Conservation (phyloP, 2,329 filamentous ascomycete species). For the Aspergillus awamori region DNA sequence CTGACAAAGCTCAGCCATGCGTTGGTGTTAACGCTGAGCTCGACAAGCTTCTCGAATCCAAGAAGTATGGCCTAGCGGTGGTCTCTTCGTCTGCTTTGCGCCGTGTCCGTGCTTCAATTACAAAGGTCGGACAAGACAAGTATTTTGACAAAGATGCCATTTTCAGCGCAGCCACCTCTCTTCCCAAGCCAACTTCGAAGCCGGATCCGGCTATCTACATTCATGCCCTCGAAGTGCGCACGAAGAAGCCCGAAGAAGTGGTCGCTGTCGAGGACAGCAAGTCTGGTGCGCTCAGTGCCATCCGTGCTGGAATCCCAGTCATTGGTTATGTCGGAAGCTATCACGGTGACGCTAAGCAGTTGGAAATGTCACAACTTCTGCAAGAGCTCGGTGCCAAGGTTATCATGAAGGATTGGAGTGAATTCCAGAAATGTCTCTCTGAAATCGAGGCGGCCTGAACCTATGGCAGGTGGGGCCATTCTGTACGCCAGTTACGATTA, state of each 20-base stretch:
- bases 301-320: conserved; percentile 75
- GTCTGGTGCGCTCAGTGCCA: conserved; percentile 76
- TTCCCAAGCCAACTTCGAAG: conserved; percentile 81
- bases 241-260: conserved; percentile 70
- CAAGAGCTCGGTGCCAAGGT: conserved; percentile 63
- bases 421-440: conserved; percentile 48
- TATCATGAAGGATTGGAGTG: conserved; percentile 58
- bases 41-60: conserved; percentile 61
- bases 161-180: conserved; percentile 79
- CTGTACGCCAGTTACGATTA: conserved; percentile 13
- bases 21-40: conserved; percentile 69
- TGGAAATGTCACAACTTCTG: conserved; percentile 66
- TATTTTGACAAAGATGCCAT: conserved; percentile 76
- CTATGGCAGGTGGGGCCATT: conserved; percentile 5
- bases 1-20: conserved; percentile 68
- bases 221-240: conserved; percentile 72
- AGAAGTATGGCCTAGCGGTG: conserved; percentile 74
- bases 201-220: conserved; percentile 89
- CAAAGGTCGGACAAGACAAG: conserved; percentile 76
- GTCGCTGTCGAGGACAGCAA: conserved; percentile 88
- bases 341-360: conserved; percentile 58
- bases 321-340: conserved; percentile 87
- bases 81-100: conserved; percentile 80
- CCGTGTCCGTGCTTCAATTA: conserved; percentile 74
- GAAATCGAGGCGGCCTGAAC: conserved; percentile 42